Percentiles rank a stretch among this genome's conserved stretches.
Evolutionary conservation across 768 basidiomycete genomes (phyloP).

Genomic region (Coprinopsis strossmayeri): DNA sequence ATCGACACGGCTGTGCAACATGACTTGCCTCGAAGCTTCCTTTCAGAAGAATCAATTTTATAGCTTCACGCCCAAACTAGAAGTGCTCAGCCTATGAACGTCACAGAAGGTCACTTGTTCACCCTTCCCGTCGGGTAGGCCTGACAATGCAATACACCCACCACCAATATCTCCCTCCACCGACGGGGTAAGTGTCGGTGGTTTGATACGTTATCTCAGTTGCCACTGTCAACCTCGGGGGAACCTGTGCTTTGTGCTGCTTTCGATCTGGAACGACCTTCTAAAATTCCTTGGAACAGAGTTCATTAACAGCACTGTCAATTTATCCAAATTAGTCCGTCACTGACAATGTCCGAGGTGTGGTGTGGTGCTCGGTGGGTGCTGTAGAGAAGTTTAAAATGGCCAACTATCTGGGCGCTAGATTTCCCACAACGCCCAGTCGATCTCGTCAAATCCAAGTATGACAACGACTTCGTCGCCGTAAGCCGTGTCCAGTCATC

Average conservation of each 20-base stretch:
- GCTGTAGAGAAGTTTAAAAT: slow-evolving; percentile 9
- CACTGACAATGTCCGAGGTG: background rate
- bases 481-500: background rate
- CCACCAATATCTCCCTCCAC: no score
- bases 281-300: no score
- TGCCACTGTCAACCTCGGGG: no score
- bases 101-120: no score
- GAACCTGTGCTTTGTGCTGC: no score
- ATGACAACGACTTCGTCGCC: slow-evolving; percentile 2
- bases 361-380: slow-evolving; percentile 1
- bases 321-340: background rate
- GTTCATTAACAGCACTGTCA: background rate
- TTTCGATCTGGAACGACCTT: no score
- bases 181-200: no score
- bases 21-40: background rate
- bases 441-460: slow-evolving; percentile 9
- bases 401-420: slow-evolving; percentile 6
- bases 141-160: no score
- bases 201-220: no score
- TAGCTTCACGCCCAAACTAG: background rate
- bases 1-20: slow-evolving; percentile 1
- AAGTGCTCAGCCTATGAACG: background rate
- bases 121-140: no score
- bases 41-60: background rate
- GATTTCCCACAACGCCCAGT: slow-evolving; percentile 1